Evolutionary conservation across 352 stramenopile genomes (phyloP).

Genomic region (Phytophthora sojae): DNA sequence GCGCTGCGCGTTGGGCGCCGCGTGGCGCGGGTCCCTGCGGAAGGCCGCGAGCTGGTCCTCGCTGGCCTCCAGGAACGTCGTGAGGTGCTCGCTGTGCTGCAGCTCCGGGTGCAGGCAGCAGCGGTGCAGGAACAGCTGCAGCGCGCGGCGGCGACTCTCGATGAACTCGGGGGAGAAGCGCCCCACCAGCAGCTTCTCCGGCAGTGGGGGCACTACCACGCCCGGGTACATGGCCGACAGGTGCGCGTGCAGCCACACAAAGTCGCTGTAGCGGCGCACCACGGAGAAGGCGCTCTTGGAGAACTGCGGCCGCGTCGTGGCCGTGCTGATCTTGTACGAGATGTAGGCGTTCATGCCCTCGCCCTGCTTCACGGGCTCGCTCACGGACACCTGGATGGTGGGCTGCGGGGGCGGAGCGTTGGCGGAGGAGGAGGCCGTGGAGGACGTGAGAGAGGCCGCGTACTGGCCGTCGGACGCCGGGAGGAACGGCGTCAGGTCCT

Average conservation of each 20-base stretch:
- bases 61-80: conserved; percentile 83
- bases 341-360: conserved; percentile 99
- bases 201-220: conserved; percentile 94
- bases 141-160: conserved; percentile 76
- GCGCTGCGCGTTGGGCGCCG: conserved; percentile 45
- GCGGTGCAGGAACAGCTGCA: conserved; percentile 85
- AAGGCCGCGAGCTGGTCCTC: conserved; percentile 78
- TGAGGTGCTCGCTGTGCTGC: conserved; percentile 86
- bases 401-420: conserved; percentile 8
- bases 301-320: conserved; percentile 83
- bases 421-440: no score
- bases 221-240: conserved; percentile 88
- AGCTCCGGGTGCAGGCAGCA: conserved; percentile 85
- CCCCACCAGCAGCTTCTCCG: conserved; percentile 96
- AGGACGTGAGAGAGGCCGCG: not conserved
- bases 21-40: conserved; percentile 72
- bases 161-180: conserved; percentile 95
- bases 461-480: conserved; percentile 9
- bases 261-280: conserved; percentile 95
- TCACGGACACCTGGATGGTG: conserved; percentile 89
- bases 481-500: conserved; percentile 28
- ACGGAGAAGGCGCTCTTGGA: conserved; percentile 91
- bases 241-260: conserved; percentile 95
- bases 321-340: conserved; percentile 95
- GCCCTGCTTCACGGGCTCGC: conserved; percentile 95